Percentiles rank a stretch among this genome's conserved stretches.
These are phyloP conservation scores for Yamadazyma olivae DNA, from an alignment of 805 yeast genomes.

Conservation along the genomic window DNA sequence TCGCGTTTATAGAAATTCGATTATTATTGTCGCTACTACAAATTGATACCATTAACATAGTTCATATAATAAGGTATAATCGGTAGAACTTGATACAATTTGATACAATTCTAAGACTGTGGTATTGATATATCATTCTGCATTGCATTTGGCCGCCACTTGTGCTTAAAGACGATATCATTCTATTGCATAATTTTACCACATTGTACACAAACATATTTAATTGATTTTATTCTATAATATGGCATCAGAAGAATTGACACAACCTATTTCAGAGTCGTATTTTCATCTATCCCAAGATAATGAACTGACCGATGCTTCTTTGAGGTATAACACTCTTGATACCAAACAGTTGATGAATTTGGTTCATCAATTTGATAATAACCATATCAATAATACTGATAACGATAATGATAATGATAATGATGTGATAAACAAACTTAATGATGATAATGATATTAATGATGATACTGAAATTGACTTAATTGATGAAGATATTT, in stretches of 20 bases:
- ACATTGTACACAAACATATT: no score
- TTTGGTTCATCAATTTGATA: slow-evolving; percentile 16
- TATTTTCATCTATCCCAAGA: slow-evolving; percentile 21
- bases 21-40: no score
- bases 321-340: slow-evolving; percentile 1
- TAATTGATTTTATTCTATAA: no score
- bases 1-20: no score
- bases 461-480: slow-evolving; percentile 12
- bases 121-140: no score
- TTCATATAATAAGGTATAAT: no score
- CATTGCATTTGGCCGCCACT: no score
- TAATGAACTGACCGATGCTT: slow-evolving; percentile 4
- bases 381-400: neutral
- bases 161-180: no score
- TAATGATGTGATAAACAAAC: neutral
- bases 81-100: no score
- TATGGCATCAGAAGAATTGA: slow-evolving; percentile 16
- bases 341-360: slow-evolving; percentile 9
- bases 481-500: slow-evolving; percentile 7
- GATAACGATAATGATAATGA: neutral
- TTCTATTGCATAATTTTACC: no score
- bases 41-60: no score
- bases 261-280: slow-evolving; percentile 28
- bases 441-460: slow-evolving; percentile 1
- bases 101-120: no score